Evolutionary conservation across 2,329 filamentous ascomycete genomes (phyloP).

Genomic region (Alternaria alternata): DNA sequence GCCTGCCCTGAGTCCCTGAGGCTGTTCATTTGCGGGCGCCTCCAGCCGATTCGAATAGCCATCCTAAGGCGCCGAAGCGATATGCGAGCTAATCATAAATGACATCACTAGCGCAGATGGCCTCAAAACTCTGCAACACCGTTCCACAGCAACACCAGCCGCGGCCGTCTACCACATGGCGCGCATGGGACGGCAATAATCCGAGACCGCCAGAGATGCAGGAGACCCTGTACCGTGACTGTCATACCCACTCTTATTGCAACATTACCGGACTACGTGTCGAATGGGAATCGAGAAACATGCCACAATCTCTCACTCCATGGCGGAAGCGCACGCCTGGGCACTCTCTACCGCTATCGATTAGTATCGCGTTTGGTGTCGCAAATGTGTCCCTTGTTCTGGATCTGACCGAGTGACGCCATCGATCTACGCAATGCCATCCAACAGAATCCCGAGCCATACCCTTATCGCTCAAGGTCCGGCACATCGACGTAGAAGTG

Average conservation of each 20-base stretch:
- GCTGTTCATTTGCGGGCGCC: slow-evolving; percentile 21
- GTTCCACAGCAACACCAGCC: slow-evolving; percentile 36
- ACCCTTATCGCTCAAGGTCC: slow-evolving; percentile 25
- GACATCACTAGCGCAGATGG: slow-evolving; percentile 36
- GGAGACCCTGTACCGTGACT: slow-evolving; percentile 16
- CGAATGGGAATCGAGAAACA: slow-evolving; percentile 34
- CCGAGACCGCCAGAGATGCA: slow-evolving; percentile 22
- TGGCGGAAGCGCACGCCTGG: slow-evolving; percentile 16
- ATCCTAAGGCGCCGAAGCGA: slow-evolving; percentile 22
- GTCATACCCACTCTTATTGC: slow-evolving; percentile 35
- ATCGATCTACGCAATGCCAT: slow-evolving; percentile 23
- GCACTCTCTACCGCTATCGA: slow-evolving; percentile 17
- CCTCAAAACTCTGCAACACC: slow-evolving; percentile 30
- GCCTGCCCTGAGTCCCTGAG: slow-evolving; percentile 9
- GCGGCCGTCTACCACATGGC: slow-evolving; percentile 39
- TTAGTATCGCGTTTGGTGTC: not conserved
- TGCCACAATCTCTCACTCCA: slow-evolving; percentile 29
- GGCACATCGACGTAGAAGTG: slow-evolving; percentile 24
- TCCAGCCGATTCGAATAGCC: slow-evolving; percentile 4
- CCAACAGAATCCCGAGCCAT: slow-evolving; percentile 24
- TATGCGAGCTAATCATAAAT: slow-evolving; percentile 27
- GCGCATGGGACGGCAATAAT: slow-evolving; percentile 26
- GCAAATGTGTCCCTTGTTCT: slow-evolving; percentile 14
- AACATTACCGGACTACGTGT: slow-evolving; percentile 22
- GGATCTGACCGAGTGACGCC: slow-evolving; percentile 28